Evolutionary conservation across 1,139 yeast genomes (phyloP).

Genomic region (Hyphopichia buzzinii): DNA sequence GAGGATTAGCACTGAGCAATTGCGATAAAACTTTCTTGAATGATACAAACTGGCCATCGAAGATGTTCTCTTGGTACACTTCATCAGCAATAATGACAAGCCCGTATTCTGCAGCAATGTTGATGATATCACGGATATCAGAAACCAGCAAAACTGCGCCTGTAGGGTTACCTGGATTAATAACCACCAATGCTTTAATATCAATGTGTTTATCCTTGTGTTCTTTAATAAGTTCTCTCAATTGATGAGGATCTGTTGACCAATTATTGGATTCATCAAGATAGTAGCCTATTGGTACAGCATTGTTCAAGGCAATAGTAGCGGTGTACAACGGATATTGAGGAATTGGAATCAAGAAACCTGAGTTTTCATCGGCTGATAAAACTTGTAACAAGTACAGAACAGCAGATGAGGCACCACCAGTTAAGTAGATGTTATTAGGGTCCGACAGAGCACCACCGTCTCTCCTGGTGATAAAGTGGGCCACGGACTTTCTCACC

Average conservation of each 20-base stretch:
- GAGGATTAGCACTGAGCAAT: conserved; percentile 52
- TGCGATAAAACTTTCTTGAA: conserved; percentile 66
- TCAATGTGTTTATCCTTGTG: conserved; percentile 54
- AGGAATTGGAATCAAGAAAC: conserved; percentile 93
- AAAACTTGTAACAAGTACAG: conserved; percentile 69
- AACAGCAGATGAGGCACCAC: conserved; percentile 94
- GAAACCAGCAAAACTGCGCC: conserved; percentile 72
- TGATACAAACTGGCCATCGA: conserved; percentile 63
- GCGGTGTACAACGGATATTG: conserved; percentile 98
- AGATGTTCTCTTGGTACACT: conserved; percentile 91
- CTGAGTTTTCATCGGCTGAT: conserved; percentile 64
- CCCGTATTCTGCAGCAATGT: conserved; percentile 80
- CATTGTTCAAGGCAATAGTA: conserved; percentile 74
- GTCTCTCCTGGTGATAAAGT: conserved; percentile 66
- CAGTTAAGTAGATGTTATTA: conserved; percentile 75
- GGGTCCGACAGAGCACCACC: conserved; percentile 53
- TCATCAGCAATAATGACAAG: conserved; percentile 95
- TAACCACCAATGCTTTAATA: conserved; percentile 82
- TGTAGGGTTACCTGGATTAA: conserved; percentile 98
- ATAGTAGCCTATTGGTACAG: conserved; percentile 84
- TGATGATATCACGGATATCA: conserved; percentile 68
- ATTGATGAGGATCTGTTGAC: conserved; percentile 74
- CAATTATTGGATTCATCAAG: conserved; percentile 78
- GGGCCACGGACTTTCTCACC: conserved; percentile 75
- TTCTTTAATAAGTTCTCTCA: conserved; percentile 54